These are phyloP conservation scores for Dryas drummondii DNA, from an alignment of 306 rosid genomes.

Conservation along the genomic window DNA sequence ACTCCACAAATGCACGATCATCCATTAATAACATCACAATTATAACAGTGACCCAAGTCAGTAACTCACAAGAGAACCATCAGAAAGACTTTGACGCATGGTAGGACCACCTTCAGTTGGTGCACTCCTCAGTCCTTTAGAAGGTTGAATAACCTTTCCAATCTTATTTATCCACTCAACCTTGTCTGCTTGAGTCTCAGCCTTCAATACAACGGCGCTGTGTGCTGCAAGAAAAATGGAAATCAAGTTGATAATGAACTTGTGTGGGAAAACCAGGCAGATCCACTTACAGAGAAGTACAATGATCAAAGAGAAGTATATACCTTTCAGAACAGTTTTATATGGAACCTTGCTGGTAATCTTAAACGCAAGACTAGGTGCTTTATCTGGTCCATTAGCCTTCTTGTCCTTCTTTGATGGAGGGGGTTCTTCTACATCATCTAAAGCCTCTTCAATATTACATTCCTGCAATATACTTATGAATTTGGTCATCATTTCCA, in stretches of 20 bases:
- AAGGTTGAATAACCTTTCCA: conserved; percentile 70
- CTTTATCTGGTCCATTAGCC: conserved; percentile 76
- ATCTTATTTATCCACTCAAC: conserved; percentile 85
- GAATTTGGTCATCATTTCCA: conserved; percentile 13
- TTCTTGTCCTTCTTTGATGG: conserved; percentile 88
- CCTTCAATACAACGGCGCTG: conserved; percentile 77
- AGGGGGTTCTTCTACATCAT: conserved; percentile 69
- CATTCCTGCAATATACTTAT: conserved; percentile 62
- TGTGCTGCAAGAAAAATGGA: conserved; percentile 62
- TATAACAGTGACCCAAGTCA: not conserved
- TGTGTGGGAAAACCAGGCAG: not conserved
- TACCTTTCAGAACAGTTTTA: conserved; percentile 92
- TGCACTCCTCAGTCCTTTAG: conserved; percentile 62
- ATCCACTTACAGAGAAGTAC: not conserved
- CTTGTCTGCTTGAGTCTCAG: conserved; percentile 80
- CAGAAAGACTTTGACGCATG: conserved; percentile 85
- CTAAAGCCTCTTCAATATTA: conserved; percentile 73
- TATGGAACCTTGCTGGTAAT: conserved; percentile 84
- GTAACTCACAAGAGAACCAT: conserved; percentile 85
- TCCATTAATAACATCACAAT: not conserved
- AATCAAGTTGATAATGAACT: conserved; percentile 1
- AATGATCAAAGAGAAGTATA: conserved; percentile 10
- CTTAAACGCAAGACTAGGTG: conserved; percentile 70
- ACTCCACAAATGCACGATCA: not conserved
- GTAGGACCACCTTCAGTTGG: conserved; percentile 63